A percentile compares a stretch with the other conserved stretches of the same genome.
phyloP scores from a whole-genome alignment of 441 rosid genomes.

The Populus trichocarpa region DNA sequence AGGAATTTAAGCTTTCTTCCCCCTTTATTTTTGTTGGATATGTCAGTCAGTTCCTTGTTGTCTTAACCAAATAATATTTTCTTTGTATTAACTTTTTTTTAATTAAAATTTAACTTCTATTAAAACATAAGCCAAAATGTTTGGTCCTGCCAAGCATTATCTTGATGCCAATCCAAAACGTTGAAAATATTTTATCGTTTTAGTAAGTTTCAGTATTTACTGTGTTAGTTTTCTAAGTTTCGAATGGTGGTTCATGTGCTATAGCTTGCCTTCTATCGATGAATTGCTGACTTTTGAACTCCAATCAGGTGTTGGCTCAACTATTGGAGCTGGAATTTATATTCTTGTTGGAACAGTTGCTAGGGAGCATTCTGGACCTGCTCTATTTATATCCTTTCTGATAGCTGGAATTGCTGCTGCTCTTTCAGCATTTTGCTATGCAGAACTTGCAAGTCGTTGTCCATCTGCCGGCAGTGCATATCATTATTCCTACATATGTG shows the following conservation, averaged over 20 bases:
- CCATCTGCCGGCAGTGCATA: constrained; percentile 99
- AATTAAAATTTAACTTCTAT: not conserved
- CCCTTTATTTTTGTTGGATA: not conserved
- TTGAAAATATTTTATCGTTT: not conserved
- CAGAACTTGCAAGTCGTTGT: constrained; percentile 93
- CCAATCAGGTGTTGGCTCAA: constrained; percentile 82
- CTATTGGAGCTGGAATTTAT: constrained; percentile 98
- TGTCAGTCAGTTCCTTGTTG: not conserved
- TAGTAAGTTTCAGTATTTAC: not conserved
- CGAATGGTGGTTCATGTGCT: not conserved
- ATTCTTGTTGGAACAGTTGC: constrained; percentile 98
- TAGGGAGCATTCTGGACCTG: constrained; percentile 97
- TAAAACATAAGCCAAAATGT: not conserved
- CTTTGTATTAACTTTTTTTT: not conserved
- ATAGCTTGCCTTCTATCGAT: not conserved
- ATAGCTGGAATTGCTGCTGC: constrained; percentile 96
- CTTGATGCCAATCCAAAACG: not conserved
- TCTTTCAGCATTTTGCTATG: constrained; percentile 95
- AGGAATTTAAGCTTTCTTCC: not conserved
- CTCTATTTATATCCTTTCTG: constrained; percentile 79
- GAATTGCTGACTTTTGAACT: not conserved
- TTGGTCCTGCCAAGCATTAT: not conserved
- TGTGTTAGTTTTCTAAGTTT: not conserved
- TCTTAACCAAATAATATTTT: not conserved
- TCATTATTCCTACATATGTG: constrained; percentile 92